These are phyloP conservation scores for Candida schatavii DNA, from an alignment of 805 yeast genomes.

Conservation along the genomic window DNA sequence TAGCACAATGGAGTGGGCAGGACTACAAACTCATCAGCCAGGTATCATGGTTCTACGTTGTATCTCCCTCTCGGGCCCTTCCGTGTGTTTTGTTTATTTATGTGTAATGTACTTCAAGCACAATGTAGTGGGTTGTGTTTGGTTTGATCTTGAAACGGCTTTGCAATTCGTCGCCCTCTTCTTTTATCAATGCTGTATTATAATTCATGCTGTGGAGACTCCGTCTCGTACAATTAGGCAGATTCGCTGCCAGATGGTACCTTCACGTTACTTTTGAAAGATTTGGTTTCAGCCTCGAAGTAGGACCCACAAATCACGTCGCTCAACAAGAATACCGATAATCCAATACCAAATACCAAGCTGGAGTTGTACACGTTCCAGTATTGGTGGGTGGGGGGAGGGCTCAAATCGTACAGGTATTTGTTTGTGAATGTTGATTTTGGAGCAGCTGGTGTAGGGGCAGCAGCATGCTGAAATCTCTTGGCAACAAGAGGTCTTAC, in stretches of 20 bases:
- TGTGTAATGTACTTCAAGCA: too few species aligned
- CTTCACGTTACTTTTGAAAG: not conserved
- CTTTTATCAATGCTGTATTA: constrained; percentile 1
- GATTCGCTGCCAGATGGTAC: constrained; percentile 3
- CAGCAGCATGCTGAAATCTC: constrained; percentile 27
- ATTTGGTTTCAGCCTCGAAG: constrained; percentile 1
- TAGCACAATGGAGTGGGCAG: too few species aligned
- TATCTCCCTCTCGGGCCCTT: too few species aligned
- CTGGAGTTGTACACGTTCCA: constrained; percentile 26
- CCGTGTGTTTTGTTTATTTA: too few species aligned
- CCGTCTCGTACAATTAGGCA: not conserved
- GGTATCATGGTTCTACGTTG: too few species aligned
- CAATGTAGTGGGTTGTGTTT: too few species aligned
- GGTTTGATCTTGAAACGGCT: too few species aligned
- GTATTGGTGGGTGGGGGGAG: constrained; percentile 45
- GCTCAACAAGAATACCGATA: constrained; percentile 1
- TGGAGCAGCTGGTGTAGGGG: constrained; percentile 12
- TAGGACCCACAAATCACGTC: constrained; percentile 3
- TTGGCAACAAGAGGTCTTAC: constrained; percentile 19
- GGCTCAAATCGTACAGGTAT: constrained; percentile 38
- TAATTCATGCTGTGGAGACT: not conserved
- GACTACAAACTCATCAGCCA: too few species aligned
- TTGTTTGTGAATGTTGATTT: constrained; percentile 40
- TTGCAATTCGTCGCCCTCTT: too few species aligned
- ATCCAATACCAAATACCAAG: constrained; percentile 6